Evolutionary conservation across 2,329 filamentous ascomycete species (phyloP).

Genomic region (Fusarium buharicum): DNA sequence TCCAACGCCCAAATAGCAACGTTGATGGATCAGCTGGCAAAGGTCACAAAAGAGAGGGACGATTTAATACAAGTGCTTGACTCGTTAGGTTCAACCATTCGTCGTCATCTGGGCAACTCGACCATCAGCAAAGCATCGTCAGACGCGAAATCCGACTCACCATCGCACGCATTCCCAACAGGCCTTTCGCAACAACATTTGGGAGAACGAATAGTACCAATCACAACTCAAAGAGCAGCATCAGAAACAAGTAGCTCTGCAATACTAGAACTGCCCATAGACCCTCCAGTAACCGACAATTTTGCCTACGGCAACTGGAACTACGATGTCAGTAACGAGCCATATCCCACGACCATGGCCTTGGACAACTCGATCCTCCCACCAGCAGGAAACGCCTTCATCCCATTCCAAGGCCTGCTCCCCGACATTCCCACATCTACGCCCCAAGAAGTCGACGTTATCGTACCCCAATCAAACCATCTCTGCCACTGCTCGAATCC

Average conservation of each 20-base stretch:
- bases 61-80: constrained; percentile 29
- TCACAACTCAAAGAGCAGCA: neutral
- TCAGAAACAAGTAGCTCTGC: constrained; percentile 23
- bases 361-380: constrained; percentile 17
- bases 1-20: constrained; percentile 39
- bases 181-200: no score
- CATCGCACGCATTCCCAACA: neutral
- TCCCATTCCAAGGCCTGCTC: constrained; percentile 7
- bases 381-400: neutral
- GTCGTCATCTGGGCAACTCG: constrained; percentile 28
- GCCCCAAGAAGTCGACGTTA: constrained; percentile 17
- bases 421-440: neutral
- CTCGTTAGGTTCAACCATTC: constrained; percentile 29
- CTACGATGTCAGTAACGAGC: neutral
- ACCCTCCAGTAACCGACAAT: neutral
- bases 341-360: constrained; percentile 18
- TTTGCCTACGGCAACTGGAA: constrained; percentile 25
- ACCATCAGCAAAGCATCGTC: neutral
- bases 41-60: constrained; percentile 43
- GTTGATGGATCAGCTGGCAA: constrained; percentile 43
- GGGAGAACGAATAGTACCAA: neutral
- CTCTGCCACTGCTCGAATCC: constrained; percentile 26
- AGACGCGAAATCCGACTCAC: constrained; percentile 3
- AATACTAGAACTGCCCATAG: constrained; percentile 18
- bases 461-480: constrained; percentile 6